Evolutionary conservation across 768 basidiomycete genomes (phyloP), one percentile per base, ranked within the genome.

Genomic region (Peribolospora baueri): DNA sequence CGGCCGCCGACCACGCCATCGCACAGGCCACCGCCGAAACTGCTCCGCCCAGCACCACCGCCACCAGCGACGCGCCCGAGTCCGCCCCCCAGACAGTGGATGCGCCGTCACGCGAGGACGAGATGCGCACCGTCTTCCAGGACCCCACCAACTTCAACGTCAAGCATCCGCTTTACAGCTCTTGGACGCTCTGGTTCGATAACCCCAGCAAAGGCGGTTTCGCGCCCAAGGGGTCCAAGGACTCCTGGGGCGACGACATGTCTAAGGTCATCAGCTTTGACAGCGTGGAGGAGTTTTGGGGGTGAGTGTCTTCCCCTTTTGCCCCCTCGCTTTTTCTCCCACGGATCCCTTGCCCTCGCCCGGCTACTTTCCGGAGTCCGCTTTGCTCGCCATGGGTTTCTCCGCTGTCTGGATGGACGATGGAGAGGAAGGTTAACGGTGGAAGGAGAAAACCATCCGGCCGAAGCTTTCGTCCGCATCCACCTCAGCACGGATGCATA

Each of bases 271-370:
- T 95, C 66, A 80, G 76, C 58, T 93, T 98, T 65, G 84, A 91
- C 64, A 84, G 82, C 57, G 93, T 98, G 14, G 93, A 98, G 70
- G 91, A 95, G 68, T 98, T 98, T 70, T 98, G 93, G 93, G 91
- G 91, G 83, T 84, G 62, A 62, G 80, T 72, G 4, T 40, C 54
- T 14, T n/a, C 42, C 51, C 6, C 46, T 42, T 56, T 11, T 37
- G 46, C 36, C 3, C 13, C 41, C 5, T n/a, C 14, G 1, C 47
- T 8, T 42, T 4, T 39, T 10, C 2, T 36, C 9, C 7, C 5
- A 5, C 48, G 5, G 48, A 14, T 13, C 5, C 37, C 50, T 51
- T 55, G 42, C 45, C 56, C 9, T 10, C 52, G 11, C 51, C 41
- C 42, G 41, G 13, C 45, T 36, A 45, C 5, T 9, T 11, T 25